phyloP scores from a whole-genome alignment of 768 basidiomycete species.

The Tephrocybe sp. region DNA sequence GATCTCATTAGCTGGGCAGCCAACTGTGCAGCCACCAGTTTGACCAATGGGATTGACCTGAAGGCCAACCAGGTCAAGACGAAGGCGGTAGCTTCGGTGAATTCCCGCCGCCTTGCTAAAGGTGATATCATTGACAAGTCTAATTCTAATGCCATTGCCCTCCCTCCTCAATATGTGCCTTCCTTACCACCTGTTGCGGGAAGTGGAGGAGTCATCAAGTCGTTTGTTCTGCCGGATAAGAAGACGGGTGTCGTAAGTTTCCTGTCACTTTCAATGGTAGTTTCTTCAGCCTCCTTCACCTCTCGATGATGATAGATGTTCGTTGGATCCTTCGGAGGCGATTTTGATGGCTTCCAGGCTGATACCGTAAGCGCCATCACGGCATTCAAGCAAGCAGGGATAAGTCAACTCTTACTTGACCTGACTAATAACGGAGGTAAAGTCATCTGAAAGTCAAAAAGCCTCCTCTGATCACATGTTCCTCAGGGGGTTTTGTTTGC shows the following conservation, averaged over 20 bases:
- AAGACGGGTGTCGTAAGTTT: slow-evolving; percentile 57
- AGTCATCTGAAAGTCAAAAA: slow-evolving; percentile 9
- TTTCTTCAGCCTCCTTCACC: background rate
- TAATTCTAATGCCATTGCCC: slow-evolving; percentile 36
- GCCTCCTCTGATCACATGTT: background rate
- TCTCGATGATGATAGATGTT: slow-evolving; percentile 54
- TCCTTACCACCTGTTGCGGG: slow-evolving; percentile 44
- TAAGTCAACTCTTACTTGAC: slow-evolving; percentile 55
- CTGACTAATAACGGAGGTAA: slow-evolving; percentile 64
- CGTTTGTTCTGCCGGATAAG: slow-evolving; percentile 53
- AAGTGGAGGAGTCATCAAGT: slow-evolving; percentile 52
- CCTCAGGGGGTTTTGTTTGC: slow-evolving; percentile 58
- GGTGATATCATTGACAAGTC: slow-evolving; percentile 45
- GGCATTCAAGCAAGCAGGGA: slow-evolving; percentile 46
- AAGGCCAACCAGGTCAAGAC: slow-evolving; percentile 13
- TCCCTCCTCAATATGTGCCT: slow-evolving; percentile 50
- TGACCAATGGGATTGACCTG: slow-evolving; percentile 53
- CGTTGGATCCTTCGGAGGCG: slow-evolving; percentile 55
- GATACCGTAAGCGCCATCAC: slow-evolving; percentile 47
- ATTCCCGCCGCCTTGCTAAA: slow-evolving; percentile 23
- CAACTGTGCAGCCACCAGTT: slow-evolving; percentile 53
- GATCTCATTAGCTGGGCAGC: slow-evolving; percentile 14
- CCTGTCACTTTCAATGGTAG: background rate
- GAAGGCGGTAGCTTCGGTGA: background rate
- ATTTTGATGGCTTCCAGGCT: slow-evolving; percentile 51